phyloP scores from a whole-genome alignment of 2,329 filamentous ascomycete genomes.

The Ophiostoma novo-ulmi region DNA sequence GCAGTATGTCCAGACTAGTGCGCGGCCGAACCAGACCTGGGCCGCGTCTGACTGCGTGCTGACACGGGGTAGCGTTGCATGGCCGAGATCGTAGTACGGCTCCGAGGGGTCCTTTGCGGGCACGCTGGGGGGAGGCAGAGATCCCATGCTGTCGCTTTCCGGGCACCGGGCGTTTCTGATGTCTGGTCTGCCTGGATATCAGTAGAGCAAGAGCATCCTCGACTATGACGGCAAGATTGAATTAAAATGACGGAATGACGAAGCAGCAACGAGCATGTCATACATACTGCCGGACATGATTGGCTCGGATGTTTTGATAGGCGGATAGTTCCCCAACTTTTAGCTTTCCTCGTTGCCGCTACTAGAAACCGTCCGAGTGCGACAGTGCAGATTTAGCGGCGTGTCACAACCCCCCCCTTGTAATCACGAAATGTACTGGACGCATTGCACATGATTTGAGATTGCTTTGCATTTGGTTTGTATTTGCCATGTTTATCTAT shows the following conservation, averaged over 20 bases:
- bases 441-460: neutral
- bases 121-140: conserved; percentile 7
- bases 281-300: neutral
- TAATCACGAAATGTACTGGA: neutral
- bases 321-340: neutral
- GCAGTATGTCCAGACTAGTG: conserved; percentile 66
- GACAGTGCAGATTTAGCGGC: conserved; percentile 13
- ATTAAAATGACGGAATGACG: conserved; percentile 7
- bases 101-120: conserved; percentile 14
- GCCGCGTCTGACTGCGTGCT: conserved; percentile 17
- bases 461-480: neutral
- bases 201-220: neutral
- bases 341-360: neutral
- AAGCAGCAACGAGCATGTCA: neutral
- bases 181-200: neutral
- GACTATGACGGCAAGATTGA: neutral
- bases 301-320: conserved; percentile 16
- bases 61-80: neutral
- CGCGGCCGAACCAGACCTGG: conserved; percentile 66
- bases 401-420: neutral
- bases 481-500: neutral
- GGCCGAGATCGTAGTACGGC: conserved; percentile 22
- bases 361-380: conserved; percentile 15
- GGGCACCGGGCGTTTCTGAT: neutral
- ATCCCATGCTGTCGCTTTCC: conserved; percentile 16